Conservation (phyloP, 192 early-diverging fungal species). For the Neocallimastix lanati region DNA sequence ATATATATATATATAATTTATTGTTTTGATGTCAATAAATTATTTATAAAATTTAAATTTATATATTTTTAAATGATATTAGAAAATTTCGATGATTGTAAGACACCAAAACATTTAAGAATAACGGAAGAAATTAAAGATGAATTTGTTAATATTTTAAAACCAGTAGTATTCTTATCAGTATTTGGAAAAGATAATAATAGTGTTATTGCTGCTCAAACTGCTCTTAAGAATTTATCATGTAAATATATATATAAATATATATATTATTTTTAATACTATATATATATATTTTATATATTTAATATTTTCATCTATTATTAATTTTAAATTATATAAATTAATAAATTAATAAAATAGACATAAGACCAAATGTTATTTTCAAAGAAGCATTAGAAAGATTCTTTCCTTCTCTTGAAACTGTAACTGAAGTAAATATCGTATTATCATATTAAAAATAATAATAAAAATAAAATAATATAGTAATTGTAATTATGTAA, state of each 20-base stretch:
- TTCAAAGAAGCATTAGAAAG: conserved; percentile 66
- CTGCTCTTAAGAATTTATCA: conserved; percentile 49
- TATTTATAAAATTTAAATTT: too few relatives aligned
- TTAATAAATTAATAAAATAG: too few relatives aligned
- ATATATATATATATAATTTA: too few relatives aligned
- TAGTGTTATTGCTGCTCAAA: conserved; percentile 33
- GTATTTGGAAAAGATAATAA: conserved; percentile 59
- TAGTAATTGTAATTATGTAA: too few relatives aligned
- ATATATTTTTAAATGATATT: too few relatives aligned
- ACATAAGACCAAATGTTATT: conserved; percentile 50
- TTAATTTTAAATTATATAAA: too few relatives aligned
- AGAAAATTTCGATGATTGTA: conserved; percentile 39
- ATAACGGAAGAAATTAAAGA: conserved; percentile 30
- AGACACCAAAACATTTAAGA: conserved; percentile 32
- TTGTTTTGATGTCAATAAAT: too few relatives aligned
- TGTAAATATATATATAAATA: conserved; percentile 31
- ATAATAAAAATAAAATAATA: not conserved
- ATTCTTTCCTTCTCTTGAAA: conserved; percentile 73
- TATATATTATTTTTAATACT: too few relatives aligned
- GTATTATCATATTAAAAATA: not conserved
- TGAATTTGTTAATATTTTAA: conserved; percentile 45
- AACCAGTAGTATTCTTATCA: conserved; percentile 33
- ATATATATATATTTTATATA: too few relatives aligned
- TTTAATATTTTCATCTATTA: too few relatives aligned
- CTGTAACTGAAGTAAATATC: conserved; percentile 44